Percentiles rank a stretch among this genome's conserved stretches.
phyloP scores from a whole-genome alignment of 495 filamentous ascomycete genomes.

The Daldinia concentrica region DNA sequence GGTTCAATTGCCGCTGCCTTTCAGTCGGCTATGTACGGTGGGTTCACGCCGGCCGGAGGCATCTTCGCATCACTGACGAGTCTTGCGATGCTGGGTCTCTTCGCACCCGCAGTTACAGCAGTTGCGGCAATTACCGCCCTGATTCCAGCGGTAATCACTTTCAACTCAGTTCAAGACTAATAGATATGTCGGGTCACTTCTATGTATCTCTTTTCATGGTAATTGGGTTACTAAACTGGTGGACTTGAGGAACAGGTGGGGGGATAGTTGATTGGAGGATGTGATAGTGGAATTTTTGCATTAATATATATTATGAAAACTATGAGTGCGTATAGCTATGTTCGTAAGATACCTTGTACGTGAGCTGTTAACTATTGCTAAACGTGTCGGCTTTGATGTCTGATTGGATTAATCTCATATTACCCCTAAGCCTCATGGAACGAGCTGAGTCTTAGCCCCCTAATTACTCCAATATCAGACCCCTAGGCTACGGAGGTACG shows the following conservation, averaged over 20 bases:
- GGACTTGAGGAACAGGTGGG: neutral
- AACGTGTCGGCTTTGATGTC: neutral
- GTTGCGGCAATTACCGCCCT: neutral
- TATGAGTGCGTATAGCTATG: neutral
- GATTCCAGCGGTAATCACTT: neutral
- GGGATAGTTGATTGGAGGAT: neutral
- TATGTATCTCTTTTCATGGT: neutral
- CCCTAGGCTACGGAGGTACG: no score
- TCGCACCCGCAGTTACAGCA: neutral
- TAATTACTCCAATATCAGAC: neutral
- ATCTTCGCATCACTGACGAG: conserved; percentile 7
- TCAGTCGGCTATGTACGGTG: conserved; percentile 1
- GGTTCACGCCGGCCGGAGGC: neutral
- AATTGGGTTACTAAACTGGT: neutral
- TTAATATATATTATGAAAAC: neutral
- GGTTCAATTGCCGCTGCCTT: conserved; percentile 1
- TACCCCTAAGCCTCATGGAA: no score
- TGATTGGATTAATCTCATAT: no score
- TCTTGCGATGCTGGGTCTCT: neutral
- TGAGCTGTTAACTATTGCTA: neutral
- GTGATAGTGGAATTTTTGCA: neutral
- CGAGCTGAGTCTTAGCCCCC: neutral
- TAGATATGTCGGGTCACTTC: neutral
- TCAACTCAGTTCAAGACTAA: neutral
- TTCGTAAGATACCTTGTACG: neutral